phyloP scores from a whole-genome alignment of 768 basidiomycete genomes.

The Vararia minispora region DNA sequence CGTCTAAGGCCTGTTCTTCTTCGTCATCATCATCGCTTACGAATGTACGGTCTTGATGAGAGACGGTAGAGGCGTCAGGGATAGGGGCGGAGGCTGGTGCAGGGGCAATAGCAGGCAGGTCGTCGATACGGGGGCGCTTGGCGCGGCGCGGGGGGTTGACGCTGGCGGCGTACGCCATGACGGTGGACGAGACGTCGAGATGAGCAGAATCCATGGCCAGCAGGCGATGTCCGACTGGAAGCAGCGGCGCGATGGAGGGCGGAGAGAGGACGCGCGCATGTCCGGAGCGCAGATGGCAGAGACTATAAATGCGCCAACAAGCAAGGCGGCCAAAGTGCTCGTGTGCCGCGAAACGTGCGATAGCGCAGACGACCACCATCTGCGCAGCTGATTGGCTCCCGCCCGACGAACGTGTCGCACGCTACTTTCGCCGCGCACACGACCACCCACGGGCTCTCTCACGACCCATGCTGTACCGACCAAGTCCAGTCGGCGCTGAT shows the following conservation, averaged over 20 bases:
- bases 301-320: neutral
- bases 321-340: constrained; percentile 8
- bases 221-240: neutral
- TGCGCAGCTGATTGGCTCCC: no score
- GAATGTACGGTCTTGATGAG: constrained; percentile 6
- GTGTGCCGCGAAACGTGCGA: constrained; percentile 12
- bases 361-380: neutral
- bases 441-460: no score
- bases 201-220: neutral
- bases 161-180: constrained; percentile 22
- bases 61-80: constrained; percentile 3
- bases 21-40: constrained; percentile 16
- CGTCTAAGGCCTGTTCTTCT: constrained; percentile 23
- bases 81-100: constrained; percentile 13
- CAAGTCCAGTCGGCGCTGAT: no score
- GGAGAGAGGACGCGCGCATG: neutral
- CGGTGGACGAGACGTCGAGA: constrained; percentile 9
- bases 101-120: constrained; percentile 1
- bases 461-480: no score
- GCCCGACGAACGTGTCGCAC: no score
- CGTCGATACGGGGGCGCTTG: constrained; percentile 27
- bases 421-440: no score
- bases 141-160: constrained; percentile 36
- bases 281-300: neutral
- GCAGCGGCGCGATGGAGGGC: neutral